Evolutionary conservation across 805 yeast genomes (phyloP).

Genomic region (Myxozyma nipponensis): DNA sequence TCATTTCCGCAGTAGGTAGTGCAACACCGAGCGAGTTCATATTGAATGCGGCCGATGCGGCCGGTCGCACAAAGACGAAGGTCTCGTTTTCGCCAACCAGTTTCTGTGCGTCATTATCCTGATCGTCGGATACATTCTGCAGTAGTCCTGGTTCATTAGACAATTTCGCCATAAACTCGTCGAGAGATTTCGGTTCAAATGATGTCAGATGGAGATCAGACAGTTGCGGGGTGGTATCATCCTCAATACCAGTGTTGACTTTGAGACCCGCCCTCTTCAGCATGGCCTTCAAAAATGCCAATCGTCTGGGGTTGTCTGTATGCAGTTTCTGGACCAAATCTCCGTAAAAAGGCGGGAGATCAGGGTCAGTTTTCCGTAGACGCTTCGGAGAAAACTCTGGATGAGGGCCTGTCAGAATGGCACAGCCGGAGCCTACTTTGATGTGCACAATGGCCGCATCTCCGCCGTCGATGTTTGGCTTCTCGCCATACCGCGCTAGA

Average conservation of each 20-base stretch:
- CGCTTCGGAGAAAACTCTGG: constrained; percentile 59
- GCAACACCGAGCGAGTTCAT: constrained; percentile 5
- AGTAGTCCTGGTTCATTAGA: constrained; percentile 38
- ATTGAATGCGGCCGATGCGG: constrained; percentile 19
- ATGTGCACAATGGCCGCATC: constrained; percentile 72
- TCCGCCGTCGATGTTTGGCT: constrained; percentile 48
- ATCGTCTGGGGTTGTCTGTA: constrained; percentile 47
- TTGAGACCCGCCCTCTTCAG: constrained; percentile 60
- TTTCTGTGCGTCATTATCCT: constrained; percentile 21
- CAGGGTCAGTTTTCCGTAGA: constrained; percentile 11
- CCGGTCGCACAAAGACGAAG: constrained; percentile 37
- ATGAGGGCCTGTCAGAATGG: constrained; percentile 77
- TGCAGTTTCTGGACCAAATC: constrained; percentile 37
- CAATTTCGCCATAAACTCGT: constrained; percentile 37
- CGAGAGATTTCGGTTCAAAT: constrained; percentile 34
- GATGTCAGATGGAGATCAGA: constrained; percentile 64
- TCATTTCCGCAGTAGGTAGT: constrained; percentile 15
- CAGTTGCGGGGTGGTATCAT: constrained; percentile 54
- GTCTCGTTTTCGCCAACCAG: constrained; percentile 56
- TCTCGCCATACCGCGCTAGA: constrained; percentile 62
- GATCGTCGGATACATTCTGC: background rate
- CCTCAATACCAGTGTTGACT: constrained; percentile 49
- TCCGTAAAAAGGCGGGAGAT: constrained; percentile 17
- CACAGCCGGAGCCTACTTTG: constrained; percentile 69
- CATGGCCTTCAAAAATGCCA: constrained; percentile 53